Base-by-base conservation (phyloP, 2,329 filamentous ascomycete species). In the Coniochaeta sp. region DNA sequence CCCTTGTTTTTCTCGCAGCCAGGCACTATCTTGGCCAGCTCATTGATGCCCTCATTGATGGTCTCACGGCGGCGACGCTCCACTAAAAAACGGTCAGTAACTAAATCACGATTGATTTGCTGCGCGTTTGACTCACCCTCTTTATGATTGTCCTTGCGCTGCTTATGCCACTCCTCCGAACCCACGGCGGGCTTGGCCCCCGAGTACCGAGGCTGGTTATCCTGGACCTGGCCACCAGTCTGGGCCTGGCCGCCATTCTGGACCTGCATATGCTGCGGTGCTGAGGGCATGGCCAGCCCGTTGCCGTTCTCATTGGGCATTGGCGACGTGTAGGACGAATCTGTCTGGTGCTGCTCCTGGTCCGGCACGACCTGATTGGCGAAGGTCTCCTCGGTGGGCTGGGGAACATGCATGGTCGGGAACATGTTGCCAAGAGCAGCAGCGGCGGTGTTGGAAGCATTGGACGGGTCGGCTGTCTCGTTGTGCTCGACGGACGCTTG, bases 1-100 rank as follows among this genome's bases (percentile, higher is more conserved):
- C 94, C 94, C 71, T 99, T 99, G 76, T 99, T 97, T 78, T 97
- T 99, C 71, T 99, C 94, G 63, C 92, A 96, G 13, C 91, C 91
- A 0, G 94, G 94, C 0, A 99, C 94, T 58, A 99, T 95, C 73
- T 96, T 97, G 59, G 92, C 89, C 27, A 99, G 82, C 69, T 97
- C 94, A 64, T 96, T 97, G 61, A 99, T 99, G 48, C 94, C 94
- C 71, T 99, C 94, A 59, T 99, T 99, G 67, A 99, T 99, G 0
- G 94, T 96, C 71, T 99, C 94, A 57, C 94, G 89, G 42, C 94
- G 90, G 53, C 94, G 89, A 55, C 94, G 90, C 72, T 99, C 94
- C 56, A 99, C 94, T 97, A 51, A 13, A 45, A 31, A 32, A 5
- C 20, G 27, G 35, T 51, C 30, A 28, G 49, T 20, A 13, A 13